phyloP scores from a whole-genome alignment of 495 filamentous ascomycete species.

The Aspergillus incahuasiensis region DNA sequence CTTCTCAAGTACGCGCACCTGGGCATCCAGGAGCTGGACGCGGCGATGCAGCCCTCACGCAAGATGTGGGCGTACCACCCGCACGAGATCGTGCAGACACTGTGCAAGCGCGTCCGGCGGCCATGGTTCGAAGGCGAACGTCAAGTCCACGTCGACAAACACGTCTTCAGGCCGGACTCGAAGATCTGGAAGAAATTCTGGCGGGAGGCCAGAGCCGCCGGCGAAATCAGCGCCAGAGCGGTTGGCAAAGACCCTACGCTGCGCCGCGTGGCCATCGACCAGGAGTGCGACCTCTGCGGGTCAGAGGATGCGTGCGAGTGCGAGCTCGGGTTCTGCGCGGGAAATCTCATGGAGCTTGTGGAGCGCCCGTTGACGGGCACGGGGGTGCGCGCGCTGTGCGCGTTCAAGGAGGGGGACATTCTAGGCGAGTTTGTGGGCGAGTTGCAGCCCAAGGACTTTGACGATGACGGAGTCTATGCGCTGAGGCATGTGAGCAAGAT shows the following conservation, averaged over 20 bases:
- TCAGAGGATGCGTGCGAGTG: constrained; percentile 15
- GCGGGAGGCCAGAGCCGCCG: background rate
- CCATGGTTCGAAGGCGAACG: constrained; percentile 11
- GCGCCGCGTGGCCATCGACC: constrained; percentile 2
- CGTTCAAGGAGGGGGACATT: constrained; percentile 21
- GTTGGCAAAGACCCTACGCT: constrained; percentile 14
- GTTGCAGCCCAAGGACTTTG: constrained; percentile 14
- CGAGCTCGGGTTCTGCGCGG: constrained; percentile 8
- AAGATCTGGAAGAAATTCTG: background rate
- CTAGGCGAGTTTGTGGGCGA: constrained; percentile 28
- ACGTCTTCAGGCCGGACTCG: constrained; percentile 12
- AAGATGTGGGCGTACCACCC: constrained; percentile 17
- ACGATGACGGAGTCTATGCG: constrained; percentile 3
- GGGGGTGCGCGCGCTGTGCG: constrained; percentile 30
- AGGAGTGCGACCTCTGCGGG: constrained; percentile 19
- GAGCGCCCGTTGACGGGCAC: constrained; percentile 28
- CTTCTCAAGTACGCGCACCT: constrained; percentile 13
- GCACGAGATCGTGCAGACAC: constrained; percentile 20
- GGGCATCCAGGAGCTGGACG: constrained; percentile 1
- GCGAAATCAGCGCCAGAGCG: too few species aligned
- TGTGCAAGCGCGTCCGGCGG: constrained; percentile 4
- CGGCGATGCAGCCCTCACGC: background rate
- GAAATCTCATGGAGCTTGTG: constrained; percentile 29
- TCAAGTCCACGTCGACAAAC: constrained; percentile 20
- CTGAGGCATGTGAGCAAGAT: constrained; percentile 3